Percentiles rank a stretch among this genome's conserved stretches.
Evolutionary conservation across 179 eudicot species (phyloP).

Genomic region (Spinacia oleracea): DNA sequence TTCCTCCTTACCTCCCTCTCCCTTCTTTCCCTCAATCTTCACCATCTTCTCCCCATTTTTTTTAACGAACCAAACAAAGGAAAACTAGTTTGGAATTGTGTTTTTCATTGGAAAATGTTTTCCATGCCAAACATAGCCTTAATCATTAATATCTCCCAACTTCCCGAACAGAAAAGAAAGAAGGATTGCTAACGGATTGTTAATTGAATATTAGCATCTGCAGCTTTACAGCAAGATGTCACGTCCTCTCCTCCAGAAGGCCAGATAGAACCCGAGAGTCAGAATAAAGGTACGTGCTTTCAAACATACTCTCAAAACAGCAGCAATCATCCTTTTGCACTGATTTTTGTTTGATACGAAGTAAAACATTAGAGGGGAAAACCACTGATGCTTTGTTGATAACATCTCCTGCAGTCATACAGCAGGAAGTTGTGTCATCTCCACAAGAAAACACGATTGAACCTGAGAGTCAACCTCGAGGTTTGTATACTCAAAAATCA

Average conservation of each 20-base stretch:
- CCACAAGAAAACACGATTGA: not conserved
- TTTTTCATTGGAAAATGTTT: too few relatives aligned
- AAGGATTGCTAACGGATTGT: not conserved
- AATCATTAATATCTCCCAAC: not conserved
- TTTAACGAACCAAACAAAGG: too few relatives aligned
- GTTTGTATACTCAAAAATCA: not conserved
- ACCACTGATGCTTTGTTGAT: not conserved
- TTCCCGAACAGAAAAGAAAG: not conserved
- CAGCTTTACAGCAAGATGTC: slow-evolving; percentile 21
- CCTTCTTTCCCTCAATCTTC: too few relatives aligned
- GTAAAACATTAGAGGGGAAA: too few relatives aligned
- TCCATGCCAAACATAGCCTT: too few relatives aligned
- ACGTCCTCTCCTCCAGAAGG: slow-evolving; percentile 20
- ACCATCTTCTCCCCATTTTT: too few relatives aligned
- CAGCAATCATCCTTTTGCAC: not conserved
- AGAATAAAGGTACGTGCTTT: slow-evolving; percentile 22
- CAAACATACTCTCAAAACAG: not conserved
- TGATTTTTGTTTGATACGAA: too few relatives aligned
- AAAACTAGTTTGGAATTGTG: too few relatives aligned
- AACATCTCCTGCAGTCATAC: slow-evolving; percentile 8
- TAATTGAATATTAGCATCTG: slow-evolving; percentile 9
- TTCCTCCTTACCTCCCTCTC: too few relatives aligned
- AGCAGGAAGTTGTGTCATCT: slow-evolving; percentile 7
- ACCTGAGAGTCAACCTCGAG: slow-evolving; percentile 13
- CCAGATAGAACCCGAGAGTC: slow-evolving; percentile 21